Evolutionary conservation across 345 rosid genomes (phyloP), one percentile per base, ranked within the genome.

Genomic region (Tarenaya hassleriana): DNA sequence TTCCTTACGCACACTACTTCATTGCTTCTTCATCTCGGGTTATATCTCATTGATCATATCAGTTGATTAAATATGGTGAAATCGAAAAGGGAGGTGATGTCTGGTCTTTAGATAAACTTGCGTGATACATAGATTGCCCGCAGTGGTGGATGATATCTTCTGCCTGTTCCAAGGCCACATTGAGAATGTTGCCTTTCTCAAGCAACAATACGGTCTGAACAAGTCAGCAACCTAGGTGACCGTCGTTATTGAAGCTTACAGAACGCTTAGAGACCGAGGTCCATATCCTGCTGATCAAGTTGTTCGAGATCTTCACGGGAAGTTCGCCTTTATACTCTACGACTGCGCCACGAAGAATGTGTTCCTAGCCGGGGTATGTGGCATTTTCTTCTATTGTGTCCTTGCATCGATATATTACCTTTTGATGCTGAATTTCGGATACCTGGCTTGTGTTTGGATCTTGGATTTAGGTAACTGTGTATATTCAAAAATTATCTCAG

Each of bases 271-370:
- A 58, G 99, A 94, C 54, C 84, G 99, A 48, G 94, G 99, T 55
- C 97, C 97, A 14, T 94, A 94, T 55, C 84, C 97, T 50, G 85
- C 87, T 0, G 95, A 86, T 59, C 99, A 86, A 75, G 99, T 94
- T 31, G 87, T 88, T 27, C 77, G 81, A 80, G 95, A 83, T 47
- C 64, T 94, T 32, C 73, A 70, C 14, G 95, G 99, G 39, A 88
- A 79, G 55, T 94, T 73, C 56, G 82, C 84, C 0, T 88, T 88
- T 48, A 49, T 86, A 46, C 78, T 88, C 59, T 88, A 56, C n/a
- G 99, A 94, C 60, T 69, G 82, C 69, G 44, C 83, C 46, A 68
- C 87, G 0, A 74, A 83, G 41, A 66, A 72, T 16, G 61, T 75
- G 47, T 86, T 94, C 58, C n/a, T 88, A 37, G 95, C 95, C 6